Evolutionary conservation across 139 green algal genomes (phyloP).

Genomic region (Ettlia oleoabundans): DNA sequence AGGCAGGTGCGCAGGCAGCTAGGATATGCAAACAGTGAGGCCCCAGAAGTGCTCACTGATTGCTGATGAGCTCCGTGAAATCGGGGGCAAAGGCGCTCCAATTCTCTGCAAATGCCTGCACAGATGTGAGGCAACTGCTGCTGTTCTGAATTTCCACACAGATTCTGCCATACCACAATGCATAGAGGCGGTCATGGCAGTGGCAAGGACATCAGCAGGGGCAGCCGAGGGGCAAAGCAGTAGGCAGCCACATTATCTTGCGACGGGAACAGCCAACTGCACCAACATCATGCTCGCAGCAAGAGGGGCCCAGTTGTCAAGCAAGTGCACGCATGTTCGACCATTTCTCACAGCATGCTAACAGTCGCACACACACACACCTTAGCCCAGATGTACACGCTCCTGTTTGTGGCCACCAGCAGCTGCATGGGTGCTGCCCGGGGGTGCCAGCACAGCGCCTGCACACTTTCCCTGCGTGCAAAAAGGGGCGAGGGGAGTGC

Average conservation of each 20-base stretch:
- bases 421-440: slow-evolving; percentile 61
- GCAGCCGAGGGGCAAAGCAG: too few species aligned
- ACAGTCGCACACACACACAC: background rate
- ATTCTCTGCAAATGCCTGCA: slow-evolving; percentile 81
- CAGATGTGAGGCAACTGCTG: background rate
- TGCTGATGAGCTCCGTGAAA: slow-evolving; percentile 92
- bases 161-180: too few species aligned
- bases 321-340: background rate
- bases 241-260: too few species aligned
- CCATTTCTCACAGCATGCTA: background rate
- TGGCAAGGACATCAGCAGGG: too few species aligned
- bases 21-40: too few species aligned
- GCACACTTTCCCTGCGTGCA: slow-evolving; percentile 57
- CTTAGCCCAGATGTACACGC: slow-evolving; percentile 85
- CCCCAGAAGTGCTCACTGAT: slow-evolving; percentile 11
- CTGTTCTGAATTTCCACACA: too few species aligned
- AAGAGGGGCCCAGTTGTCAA: background rate
- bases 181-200: background rate
- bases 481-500: background rate
- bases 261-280: too few species aligned
- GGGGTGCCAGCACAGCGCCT: slow-evolving; percentile 84
- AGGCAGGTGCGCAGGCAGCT: too few species aligned
- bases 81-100: slow-evolving; percentile 96
- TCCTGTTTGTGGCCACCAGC: slow-evolving; percentile 49
- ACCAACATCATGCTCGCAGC: too few species aligned